phyloP scores from a whole-genome alignment of 2,329 filamentous ascomycete species.

The Trichoderma arundinaceum region DNA sequence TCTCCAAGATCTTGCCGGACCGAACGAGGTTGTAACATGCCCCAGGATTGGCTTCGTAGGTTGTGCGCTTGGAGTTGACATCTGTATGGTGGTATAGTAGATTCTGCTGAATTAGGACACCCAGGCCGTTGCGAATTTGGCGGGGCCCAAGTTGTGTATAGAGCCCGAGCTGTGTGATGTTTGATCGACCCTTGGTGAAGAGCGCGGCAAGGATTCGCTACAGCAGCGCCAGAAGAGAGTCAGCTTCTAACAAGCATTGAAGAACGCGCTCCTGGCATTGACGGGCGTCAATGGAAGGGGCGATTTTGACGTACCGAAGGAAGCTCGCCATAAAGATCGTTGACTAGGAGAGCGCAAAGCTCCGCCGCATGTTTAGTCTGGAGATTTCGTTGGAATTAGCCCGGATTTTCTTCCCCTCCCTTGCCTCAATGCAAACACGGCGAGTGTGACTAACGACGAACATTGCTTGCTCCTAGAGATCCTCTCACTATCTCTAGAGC shows the following conservation, averaged over 20 bases:
- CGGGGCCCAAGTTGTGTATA: conserved; percentile 74
- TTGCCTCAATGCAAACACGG: conserved; percentile 18
- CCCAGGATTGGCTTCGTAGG: conserved; percentile 83
- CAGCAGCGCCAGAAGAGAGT: conserved; percentile 35
- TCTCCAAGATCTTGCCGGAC: conserved; percentile 78
- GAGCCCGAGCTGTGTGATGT: conserved; percentile 70
- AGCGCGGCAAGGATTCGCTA: conserved; percentile 86
- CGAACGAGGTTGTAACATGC: conserved; percentile 84
- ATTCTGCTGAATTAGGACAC: conserved; percentile 86
- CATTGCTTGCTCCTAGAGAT: conserved; percentile 74
- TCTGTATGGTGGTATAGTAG: conserved; percentile 77
- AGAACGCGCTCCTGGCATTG: neutral
- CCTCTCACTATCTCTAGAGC: conserved; percentile 80
- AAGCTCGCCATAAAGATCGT: conserved; percentile 89
- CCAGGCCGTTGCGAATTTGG: conserved; percentile 80
- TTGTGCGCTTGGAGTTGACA: conserved; percentile 65
- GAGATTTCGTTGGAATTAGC: conserved; percentile 36
- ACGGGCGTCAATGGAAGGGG: neutral
- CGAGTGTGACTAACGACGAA: conserved; percentile 54
- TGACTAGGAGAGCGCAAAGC: conserved; percentile 87
- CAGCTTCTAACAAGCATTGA: conserved; percentile 36
- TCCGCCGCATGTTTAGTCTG: conserved; percentile 78
- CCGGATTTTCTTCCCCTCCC: conserved; percentile 5
- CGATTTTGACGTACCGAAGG: conserved; percentile 69
- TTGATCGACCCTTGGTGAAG: conserved; percentile 77